These are phyloP conservation scores for Trichoderma asperelloides DNA, from an alignment of 495 filamentous ascomycete species.

Conservation along the genomic window DNA sequence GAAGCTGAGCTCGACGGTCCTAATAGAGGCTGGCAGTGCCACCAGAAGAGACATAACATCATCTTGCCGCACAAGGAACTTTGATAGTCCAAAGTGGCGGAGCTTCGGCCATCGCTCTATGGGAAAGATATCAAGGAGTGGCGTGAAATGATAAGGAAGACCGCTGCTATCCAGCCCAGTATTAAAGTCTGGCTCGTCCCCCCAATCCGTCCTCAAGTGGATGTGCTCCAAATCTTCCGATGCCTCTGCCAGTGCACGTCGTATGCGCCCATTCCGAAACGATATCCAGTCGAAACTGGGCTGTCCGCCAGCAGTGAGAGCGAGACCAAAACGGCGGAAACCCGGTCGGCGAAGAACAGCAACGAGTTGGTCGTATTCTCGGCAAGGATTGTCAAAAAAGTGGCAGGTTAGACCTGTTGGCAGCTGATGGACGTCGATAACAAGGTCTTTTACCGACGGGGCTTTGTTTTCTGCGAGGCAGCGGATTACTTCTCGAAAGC, in stretches of 20 bases:
- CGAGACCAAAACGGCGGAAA: neutral
- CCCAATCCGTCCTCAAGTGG: conserved; percentile 10
- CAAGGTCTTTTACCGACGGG: neutral
- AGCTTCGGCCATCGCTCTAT: conserved; percentile 18
- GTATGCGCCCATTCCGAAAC: neutral
- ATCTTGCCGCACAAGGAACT: conserved; percentile 16
- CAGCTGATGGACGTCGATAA: neutral
- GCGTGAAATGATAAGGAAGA: neutral
- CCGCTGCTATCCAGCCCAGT: neutral
- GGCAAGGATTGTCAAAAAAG: neutral
- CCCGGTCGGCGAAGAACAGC: neutral
- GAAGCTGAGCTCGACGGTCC: neutral
- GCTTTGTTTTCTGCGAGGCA: neutral
- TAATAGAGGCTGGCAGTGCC: neutral
- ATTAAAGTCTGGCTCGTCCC: neutral
- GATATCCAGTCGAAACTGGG: neutral
- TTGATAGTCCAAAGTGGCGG: conserved; percentile 21
- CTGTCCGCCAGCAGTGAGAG: neutral
- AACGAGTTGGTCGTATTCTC: neutral
- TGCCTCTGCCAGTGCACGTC: neutral
- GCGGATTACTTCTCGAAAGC: neutral
- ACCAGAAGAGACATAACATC: conserved; percentile 7
- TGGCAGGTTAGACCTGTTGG: neutral
- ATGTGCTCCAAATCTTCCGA: neutral
- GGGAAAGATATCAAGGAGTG: conserved; percentile 16